phyloP scores from a whole-genome alignment of 129 eudicot species.

The Smallanthus sonchifolius region DNA sequence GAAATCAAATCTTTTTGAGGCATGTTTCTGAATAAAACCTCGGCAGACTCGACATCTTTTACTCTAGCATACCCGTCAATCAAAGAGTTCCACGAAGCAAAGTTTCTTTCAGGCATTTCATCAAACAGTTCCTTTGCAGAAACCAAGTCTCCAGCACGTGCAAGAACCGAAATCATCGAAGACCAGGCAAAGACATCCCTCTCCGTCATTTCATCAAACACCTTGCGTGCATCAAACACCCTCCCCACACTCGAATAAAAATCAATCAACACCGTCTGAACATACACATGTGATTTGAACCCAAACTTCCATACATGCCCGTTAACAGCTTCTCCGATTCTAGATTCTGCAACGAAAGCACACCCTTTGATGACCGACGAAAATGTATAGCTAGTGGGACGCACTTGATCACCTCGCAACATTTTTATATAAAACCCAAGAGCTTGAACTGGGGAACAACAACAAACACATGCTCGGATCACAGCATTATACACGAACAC shows the following conservation, averaged over 20 bases:
- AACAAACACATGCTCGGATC: constrained; percentile 56
- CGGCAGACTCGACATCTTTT: constrained; percentile 59
- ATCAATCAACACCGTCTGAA: constrained; percentile 74
- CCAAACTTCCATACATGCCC: constrained; percentile 68
- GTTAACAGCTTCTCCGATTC: constrained; percentile 59
- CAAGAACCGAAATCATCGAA: constrained; percentile 47
- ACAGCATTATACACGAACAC: constrained; percentile 69
- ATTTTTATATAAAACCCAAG: constrained; percentile 42
- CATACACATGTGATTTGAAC: constrained; percentile 45
- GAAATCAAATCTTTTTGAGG: constrained; percentile 60
- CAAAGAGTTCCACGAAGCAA: constrained; percentile 67
- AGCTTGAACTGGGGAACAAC: constrained; percentile 45
- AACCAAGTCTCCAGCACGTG: constrained; percentile 54
- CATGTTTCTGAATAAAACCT: constrained; percentile 48
- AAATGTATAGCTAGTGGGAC: constrained; percentile 68
- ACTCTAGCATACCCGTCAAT: constrained; percentile 64
- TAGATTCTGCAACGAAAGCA: constrained; percentile 15
- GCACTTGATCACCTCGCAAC: constrained; percentile 43
- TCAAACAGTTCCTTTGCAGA: constrained; percentile 60
- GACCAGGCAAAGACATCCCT: constrained; percentile 74
- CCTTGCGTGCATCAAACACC: constrained; percentile 37
- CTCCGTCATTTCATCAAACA: constrained; percentile 67
- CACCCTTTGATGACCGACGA: constrained; percentile 66
- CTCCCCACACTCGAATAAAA: constrained; percentile 55
- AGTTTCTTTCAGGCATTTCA: constrained; percentile 66